A percentile compares a stretch with the other conserved stretches of the same genome.
Conservation (phyloP, 2,329 filamentous ascomycete genomes). For the Claviceps digitariae region DNA sequence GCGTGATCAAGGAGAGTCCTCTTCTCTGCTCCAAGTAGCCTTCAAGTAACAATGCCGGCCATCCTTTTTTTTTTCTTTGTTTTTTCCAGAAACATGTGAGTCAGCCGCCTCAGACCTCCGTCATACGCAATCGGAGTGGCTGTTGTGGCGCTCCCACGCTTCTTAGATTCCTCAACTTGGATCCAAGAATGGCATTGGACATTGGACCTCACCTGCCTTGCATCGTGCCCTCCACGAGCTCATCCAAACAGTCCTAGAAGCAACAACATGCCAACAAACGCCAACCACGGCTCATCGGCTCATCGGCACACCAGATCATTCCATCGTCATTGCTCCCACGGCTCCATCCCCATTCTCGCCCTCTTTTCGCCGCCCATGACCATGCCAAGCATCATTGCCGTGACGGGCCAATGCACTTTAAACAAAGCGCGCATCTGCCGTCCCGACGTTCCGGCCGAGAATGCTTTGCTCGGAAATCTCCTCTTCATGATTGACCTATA, state of each 20-base stretch:
- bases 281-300: not conserved
- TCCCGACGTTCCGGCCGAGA: not conserved
- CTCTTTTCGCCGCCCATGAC: not conserved
- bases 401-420: not conserved
- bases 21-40: no score
- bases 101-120: not conserved
- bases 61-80: no score
- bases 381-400: not conserved
- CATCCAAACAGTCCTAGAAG: no score
- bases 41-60: no score
- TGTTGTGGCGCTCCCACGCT: not conserved
- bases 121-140: not conserved
- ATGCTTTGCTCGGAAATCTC: no score
- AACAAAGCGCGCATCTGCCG: not conserved
- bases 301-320: not conserved
- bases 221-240: no score
- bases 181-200: not conserved
- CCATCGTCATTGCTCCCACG: not conserved
- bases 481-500: no score
- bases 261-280: not conserved
- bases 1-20: no score
- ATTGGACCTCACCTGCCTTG: no score
- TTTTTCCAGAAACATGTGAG: no score
- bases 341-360: not conserved
- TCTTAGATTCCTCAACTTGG: not conserved